Base-by-base conservation (phyloP, 805 yeast species). In the Wickerhamiella occidentalis region DNA sequence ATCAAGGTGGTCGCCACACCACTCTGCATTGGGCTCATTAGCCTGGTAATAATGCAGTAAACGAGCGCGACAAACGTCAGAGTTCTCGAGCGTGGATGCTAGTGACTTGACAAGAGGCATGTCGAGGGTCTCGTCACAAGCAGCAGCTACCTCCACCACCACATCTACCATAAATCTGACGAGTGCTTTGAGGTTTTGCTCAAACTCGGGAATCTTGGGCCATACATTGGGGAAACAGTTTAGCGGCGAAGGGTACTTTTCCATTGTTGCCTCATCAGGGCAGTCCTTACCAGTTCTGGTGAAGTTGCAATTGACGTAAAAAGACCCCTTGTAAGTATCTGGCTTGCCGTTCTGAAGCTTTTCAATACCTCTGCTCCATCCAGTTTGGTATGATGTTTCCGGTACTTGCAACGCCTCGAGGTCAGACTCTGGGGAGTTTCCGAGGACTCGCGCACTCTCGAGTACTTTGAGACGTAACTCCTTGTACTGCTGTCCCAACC, bases 1-100 rank as follows among this genome's bases (percentile, higher is more conserved):
- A 58, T 78, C 82, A 38, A 70, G 54, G 57, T 78, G 82, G 55
- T 76, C 79, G 0, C 80, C 81, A 59, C 82, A 78, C 82, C 82
- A 78, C 38, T 68, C 69, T 19, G 21, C 41, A 6, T 23, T 25
- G 12, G 61, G 64, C 7, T 43, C 50, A 1, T 50, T 54, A 3
- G 56, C 48, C 0, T 80, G 75, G 52, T 64, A 77, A 55, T 78
- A 78, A 54, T 78, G 81, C 40, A 78, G 61, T 30, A 78, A 61
- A 28, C 82, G 62, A 1, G 82, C 82, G 56, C 78, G 77, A 3
- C 82, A 69, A 29, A 78, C 72, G 28, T 76, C 74, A 9, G 79
- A 74, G 12, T 66, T 62, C 41, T 59, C 59, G 7, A 78, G 78
- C 15, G 75, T 64, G n/a, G 67, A 58, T 48, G 71, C 68, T 42